Conservation (phyloP, 306 rosid species). For the Luffa acutangula region DNA sequence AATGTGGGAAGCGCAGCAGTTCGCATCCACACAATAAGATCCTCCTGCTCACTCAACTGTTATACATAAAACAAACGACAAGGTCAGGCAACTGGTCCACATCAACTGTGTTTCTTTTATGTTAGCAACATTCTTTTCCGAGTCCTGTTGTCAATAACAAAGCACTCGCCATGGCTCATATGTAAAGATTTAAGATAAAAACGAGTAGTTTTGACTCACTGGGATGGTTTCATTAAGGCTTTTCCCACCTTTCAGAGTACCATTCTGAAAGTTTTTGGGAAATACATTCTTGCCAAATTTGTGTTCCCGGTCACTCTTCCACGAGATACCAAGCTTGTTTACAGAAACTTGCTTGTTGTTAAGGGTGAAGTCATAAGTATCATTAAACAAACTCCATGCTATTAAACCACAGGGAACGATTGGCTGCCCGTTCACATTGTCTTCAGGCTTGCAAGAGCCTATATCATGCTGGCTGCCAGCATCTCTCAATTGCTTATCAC, state of each 20-base stretch:
- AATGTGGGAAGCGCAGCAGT: slow-evolving; percentile 20
- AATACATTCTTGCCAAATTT: slow-evolving; percentile 80
- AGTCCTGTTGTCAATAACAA: background rate
- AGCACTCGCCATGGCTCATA: background rate
- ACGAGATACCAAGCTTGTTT: slow-evolving; percentile 68
- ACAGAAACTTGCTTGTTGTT: slow-evolving; percentile 21
- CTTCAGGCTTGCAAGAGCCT: slow-evolving; percentile 64
- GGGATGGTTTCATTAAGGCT: slow-evolving; percentile 15
- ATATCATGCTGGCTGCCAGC: slow-evolving; percentile 4
- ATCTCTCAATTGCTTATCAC: slow-evolving; percentile 64
- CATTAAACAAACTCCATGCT: slow-evolving; percentile 97
- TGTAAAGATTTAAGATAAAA: background rate
- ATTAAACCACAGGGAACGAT: slow-evolving; percentile 94
- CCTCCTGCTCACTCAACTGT: slow-evolving; percentile 18
- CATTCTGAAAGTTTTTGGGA: slow-evolving; percentile 79
- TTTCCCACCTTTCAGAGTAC: slow-evolving; percentile 55
- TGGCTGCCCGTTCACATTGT: slow-evolving; percentile 13
- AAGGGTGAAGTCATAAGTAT: slow-evolving; percentile 59
- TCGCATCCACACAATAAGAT: slow-evolving; percentile 20
- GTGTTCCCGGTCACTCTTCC: slow-evolving; percentile 92
- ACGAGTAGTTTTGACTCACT: slow-evolving; percentile 32
- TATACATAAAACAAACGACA: background rate
- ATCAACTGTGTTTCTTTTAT: background rate
- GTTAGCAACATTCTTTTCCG: background rate
- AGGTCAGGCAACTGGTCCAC: background rate